Base-by-base conservation (phyloP, 768 basidiomycete species). In the Collybia sp. region DNA sequence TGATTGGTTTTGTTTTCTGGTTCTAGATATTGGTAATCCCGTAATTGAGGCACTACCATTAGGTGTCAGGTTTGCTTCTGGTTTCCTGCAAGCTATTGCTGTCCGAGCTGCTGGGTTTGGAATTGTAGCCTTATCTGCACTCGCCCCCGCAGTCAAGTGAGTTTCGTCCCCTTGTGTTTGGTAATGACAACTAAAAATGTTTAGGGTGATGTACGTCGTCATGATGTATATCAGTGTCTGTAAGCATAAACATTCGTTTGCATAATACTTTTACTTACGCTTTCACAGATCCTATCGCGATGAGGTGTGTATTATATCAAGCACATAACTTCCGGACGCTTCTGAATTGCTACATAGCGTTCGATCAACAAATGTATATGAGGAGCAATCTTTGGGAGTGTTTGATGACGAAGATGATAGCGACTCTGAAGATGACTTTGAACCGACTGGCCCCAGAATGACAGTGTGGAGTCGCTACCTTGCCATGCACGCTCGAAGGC, bases 211-310 rank as follows among this genome's bases (percentile, higher is more conserved):
- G 35, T 94, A 87, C 59, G 82, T 90, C 2, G 73, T 93, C 56
- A 95, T 93, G 93, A 98, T 95, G 93, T 92, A 88, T 57, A 81
- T 91, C 55, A 83, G 82, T 55, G 76, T 87, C 50, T 87, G 88
- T 89, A 55, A 67, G 83, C 77, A 43, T 43, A 25, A 25, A 8
- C 25, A 42, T 41, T 55, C 41, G 32, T 45, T 20, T 50, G 47
- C 20, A 9, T 36, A 17, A 25, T 30, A 35, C 11, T 35, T 43
- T 30, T 17, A n/a, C 12, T 16, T 37, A 30, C 25, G 8, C 8
- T 25, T 40, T 30, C 42, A 6, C 41, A 87, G 85, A 87, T 59
- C 86, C 87, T 12, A 85, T 89, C 53, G 86, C 87, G 0, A 77
- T 89, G 82, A 90, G 85, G 85, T 83, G 41, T 15, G 68, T 52